Base-by-base conservation (phyloP, 2,329 filamentous ascomycete genomes). In the Trichoderma citrinoviride region DNA sequence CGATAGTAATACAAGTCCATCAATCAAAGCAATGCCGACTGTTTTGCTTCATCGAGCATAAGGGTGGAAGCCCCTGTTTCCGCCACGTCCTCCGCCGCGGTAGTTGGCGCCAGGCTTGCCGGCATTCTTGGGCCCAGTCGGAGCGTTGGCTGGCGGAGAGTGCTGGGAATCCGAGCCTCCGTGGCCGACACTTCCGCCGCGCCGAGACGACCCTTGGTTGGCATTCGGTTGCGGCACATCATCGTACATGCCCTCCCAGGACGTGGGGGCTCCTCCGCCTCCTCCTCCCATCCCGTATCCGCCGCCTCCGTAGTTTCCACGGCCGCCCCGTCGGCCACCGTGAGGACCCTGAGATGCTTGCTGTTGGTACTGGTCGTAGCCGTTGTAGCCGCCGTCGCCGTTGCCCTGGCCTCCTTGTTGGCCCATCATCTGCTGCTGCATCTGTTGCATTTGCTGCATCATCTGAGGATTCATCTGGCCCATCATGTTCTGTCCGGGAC, bases 201-300 rank as follows among this genome's bases (percentile, higher is more conserved):
- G 77, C 37, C 73, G 70, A 65, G 79, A 81, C 69, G 82, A 80
- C 21, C 72, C 70, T 64, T 77, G 77, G 70, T 79, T 81, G 70
- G 88, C 85, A 71, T 89, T 88, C 5, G 92, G 92, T 74, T 94
- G 92, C 17, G 93, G 93, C 2, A 93, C 91, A 75, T 97, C 94
- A 75, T 98, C 94, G 76, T 97, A 98, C 93, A 97, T 97, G 73
- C 94, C 94, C 76, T 98, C 94, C 93, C 93, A 97, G 46, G 90
- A 93, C 25, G 91, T 92, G n/a, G 90, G 90, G 17, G 87, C 87
- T 50, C 86, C 87, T 64, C 81, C 80, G 43, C 79, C 84, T 72
- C 76, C 82, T 7, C 72, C 82, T 7, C 72, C 73, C 43, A 58
- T 64, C 14, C 70, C 64, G 64, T 65, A 71, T 21, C 70, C 71